Evolutionary conservation across 129 eudicot species (phyloP), one percentile per base, ranked within the genome.

Genomic region (Flaveria ramosissima): DNA sequence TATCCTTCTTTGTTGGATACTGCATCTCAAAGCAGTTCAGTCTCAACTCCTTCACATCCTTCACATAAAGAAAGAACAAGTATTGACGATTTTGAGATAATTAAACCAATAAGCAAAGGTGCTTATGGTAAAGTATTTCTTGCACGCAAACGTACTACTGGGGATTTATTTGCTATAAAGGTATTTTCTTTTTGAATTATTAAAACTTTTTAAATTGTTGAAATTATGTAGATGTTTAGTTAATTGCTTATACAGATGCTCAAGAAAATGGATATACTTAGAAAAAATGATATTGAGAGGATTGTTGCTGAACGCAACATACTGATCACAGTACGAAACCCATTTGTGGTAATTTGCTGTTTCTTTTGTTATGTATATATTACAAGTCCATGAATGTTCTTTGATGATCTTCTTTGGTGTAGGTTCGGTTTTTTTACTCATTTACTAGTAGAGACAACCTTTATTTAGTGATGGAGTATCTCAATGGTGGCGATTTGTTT

Each of bases 121-220:
- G 97, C 97, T 70, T 91, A 79, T 77, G 97, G 97, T 50, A 88
- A 84, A 84, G 97, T 91, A 15, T 91, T 86, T 83, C 85, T 91
- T 79, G 93, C 97, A 60, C 84, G 93, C 72, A 91, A 91, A 83
- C 80, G 93, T 52, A 81, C 96, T 5, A 89, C 97, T 36, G 96
- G 97, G 71, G 97, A 92, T 83, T 77, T 92, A 16, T 92, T 92
- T 89, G 97, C 97, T 26, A 89, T 92, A 52, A 92, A 92, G 97
- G 97, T 89, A 88, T 55, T 42, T 8, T 46, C 51, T 36, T 45
- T 32, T 61, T 55, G 30, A 47, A 15, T 42, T 26, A 72, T 16
- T 10, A 14, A 1, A 51, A 14, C 41, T 32, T 63, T 45, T 48
- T 51, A 8, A 19, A 20, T 61, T 71, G 68, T 39, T 7, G 42